phyloP scores from a whole-genome alignment of 129 eudicot genomes.

The Saposhnikovia divaricata region DNA sequence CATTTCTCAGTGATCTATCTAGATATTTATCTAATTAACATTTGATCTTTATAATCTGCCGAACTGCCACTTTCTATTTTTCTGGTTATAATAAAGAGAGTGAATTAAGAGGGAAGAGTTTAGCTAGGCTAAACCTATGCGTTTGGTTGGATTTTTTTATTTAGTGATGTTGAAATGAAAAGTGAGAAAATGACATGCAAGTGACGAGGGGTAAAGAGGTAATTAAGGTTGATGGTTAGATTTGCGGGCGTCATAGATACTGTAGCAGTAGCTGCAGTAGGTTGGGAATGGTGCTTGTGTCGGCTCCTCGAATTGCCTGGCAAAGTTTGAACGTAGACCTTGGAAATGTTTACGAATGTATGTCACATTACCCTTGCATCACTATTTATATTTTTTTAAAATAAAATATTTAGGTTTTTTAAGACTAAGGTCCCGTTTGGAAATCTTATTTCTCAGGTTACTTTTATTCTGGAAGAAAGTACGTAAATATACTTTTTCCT shows the following conservation, averaged over 20 bases:
- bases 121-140: conserved; percentile 21
- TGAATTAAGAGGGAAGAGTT: conserved; percentile 23
- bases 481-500: too few species aligned
- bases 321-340: conserved; percentile 24
- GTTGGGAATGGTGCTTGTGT: conserved; percentile 16
- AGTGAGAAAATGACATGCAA: background rate
- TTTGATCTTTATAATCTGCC: too few species aligned
- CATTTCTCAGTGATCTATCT: conserved; percentile 11
- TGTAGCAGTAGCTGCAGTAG: conserved; percentile 3
- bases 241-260: background rate
- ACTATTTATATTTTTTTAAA: background rate
- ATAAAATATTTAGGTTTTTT: too few species aligned
- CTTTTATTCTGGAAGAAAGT: too few species aligned
- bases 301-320: conserved; percentile 15
- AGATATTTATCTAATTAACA: too few species aligned
- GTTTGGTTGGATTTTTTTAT: background rate
- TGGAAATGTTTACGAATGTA: background rate
- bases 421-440: too few species aligned
- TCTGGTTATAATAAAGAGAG: conserved; percentile 11
- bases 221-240: background rate
- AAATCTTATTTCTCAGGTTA: too few species aligned
- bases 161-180: background rate
- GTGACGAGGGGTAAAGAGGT: background rate
- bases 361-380: background rate
- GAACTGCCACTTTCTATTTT: too few species aligned